phyloP scores from a whole-genome alignment of 495 filamentous ascomycete genomes.

The Annulohypoxylon stygium region DNA sequence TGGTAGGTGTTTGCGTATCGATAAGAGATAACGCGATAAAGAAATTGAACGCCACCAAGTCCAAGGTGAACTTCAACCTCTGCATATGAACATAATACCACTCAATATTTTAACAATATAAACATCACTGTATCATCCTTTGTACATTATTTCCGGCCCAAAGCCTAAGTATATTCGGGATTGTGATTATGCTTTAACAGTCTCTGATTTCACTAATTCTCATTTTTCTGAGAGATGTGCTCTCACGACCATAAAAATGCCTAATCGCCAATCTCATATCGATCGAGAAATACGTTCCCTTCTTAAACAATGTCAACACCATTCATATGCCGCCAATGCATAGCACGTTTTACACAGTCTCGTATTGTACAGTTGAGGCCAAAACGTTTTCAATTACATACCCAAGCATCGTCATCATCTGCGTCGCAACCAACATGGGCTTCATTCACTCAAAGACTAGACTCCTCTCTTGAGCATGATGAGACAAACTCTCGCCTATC shows the following conservation, averaged over 20 bases:
- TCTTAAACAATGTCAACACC: conserved; percentile 42
- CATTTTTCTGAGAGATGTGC: conserved; percentile 1
- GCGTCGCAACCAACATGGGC: conserved; percentile 16
- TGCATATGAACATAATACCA: neutral
- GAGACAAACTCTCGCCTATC: neutral
- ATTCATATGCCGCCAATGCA: conserved; percentile 48
- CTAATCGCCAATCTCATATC: conserved; percentile 15
- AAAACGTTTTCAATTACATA: conserved; percentile 20
- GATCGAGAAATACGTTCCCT: conserved; percentile 21
- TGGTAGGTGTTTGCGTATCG: conserved; percentile 25
- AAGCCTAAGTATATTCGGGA: neutral
- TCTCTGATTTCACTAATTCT: neutral
- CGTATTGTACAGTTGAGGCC: neutral
- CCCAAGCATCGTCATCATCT: conserved; percentile 22
- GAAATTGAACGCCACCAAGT: neutral
- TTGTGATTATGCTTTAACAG: neutral
- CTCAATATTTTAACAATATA: neutral
- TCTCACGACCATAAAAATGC: conserved; percentile 31
- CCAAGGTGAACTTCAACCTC: neutral
- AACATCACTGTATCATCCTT: neutral
- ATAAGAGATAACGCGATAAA: conserved; percentile 23
- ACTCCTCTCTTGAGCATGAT: neutral
- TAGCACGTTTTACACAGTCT: conserved; percentile 30
- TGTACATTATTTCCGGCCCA: neutral
- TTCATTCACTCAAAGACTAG: conserved; percentile 4